These are phyloP conservation scores for Hypoxylon trugodes DNA, from an alignment of 495 filamentous ascomycete genomes.

Conservation along the genomic window DNA sequence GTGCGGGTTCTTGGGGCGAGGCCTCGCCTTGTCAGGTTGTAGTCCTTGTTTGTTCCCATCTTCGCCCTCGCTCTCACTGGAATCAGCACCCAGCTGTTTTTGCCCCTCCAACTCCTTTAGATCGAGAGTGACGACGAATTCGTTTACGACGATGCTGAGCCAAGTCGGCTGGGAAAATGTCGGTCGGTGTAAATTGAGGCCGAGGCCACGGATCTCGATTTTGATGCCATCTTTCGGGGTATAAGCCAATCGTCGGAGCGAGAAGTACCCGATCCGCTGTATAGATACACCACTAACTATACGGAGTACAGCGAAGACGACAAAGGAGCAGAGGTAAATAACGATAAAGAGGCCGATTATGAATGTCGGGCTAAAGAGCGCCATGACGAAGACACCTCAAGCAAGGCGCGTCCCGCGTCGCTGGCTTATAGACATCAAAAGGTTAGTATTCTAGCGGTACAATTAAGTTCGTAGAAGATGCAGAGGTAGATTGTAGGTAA, in stretches of 20 bases:
- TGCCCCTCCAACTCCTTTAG: constrained; percentile 65
- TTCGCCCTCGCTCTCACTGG: constrained; percentile 38
- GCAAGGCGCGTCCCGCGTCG: constrained; percentile 41
- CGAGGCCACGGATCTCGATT: constrained; percentile 88
- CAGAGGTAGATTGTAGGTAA: too few species aligned
- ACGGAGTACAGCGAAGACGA: constrained; percentile 91
- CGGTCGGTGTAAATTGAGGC: constrained; percentile 86
- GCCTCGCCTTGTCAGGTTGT: constrained; percentile 23
- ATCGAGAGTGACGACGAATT: constrained; percentile 85
- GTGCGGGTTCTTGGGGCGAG: constrained; percentile 32
- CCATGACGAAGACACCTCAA: constrained; percentile 48
- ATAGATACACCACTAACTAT: constrained; percentile 95
- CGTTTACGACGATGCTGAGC: constrained; percentile 87
- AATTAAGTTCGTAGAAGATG: too few species aligned
- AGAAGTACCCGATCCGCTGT: constrained; percentile 91
- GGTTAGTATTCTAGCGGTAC: constrained; percentile 34
- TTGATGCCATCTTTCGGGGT: constrained; percentile 84
- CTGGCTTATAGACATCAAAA: constrained; percentile 22
- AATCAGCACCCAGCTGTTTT: constrained; percentile 42
- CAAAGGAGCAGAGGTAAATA: constrained; percentile 88
- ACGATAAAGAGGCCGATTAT: constrained; percentile 83
- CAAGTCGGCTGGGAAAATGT: constrained; percentile 98
- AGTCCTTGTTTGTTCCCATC: constrained; percentile 28
- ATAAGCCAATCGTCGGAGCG: constrained; percentile 87
- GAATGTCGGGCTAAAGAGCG: constrained; percentile 74